A percentile compares a stretch with the other conserved stretches of the same genome.
These are phyloP conservation scores for Coprinopsis strossmayeri DNA, from an alignment of 768 basidiomycete genomes.

Conservation along the genomic window DNA sequence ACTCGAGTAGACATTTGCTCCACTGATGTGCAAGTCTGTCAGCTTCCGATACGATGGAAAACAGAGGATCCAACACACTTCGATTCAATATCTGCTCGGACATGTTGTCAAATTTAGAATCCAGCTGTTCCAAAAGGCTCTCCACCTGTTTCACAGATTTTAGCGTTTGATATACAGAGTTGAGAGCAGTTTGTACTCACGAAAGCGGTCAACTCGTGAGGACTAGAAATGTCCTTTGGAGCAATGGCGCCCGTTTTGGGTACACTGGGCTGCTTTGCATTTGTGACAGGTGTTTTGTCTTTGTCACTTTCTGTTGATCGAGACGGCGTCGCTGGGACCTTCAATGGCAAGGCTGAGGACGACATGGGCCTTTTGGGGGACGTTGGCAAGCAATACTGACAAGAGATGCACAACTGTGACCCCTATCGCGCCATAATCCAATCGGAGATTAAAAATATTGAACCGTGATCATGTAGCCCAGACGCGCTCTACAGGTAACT, in stretches of 20 bases:
- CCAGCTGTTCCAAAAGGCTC: slow-evolving; percentile 81
- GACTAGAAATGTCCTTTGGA: slow-evolving; percentile 75
- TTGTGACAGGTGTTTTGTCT: slow-evolving; percentile 48
- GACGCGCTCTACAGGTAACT: no score
- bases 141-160: slow-evolving; percentile 56
- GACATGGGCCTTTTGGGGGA: no score
- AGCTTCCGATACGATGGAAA: no score
- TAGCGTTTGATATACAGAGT: no score
- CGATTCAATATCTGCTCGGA: slow-evolving; percentile 81
- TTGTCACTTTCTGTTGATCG: slow-evolving; percentile 36
- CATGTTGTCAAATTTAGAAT: slow-evolving; percentile 89
- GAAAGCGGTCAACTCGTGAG: slow-evolving; percentile 91
- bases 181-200: slow-evolving; percentile 63
- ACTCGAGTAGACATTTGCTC: slow-evolving; percentile 88
- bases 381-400: no score
- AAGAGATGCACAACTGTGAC: no score
- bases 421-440: no score
- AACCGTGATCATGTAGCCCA: no score
- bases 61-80: slow-evolving; percentile 43
- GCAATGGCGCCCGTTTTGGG: slow-evolving; percentile 34
- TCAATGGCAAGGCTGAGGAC: slow-evolving; percentile 63
- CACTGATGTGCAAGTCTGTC: no score
- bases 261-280: slow-evolving; percentile 31
- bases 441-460: no score
- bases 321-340: slow-evolving; percentile 53